Percentiles rank a stretch among this genome's conserved stretches.
Conservation (phyloP, 805 yeast genomes). For the Huiozyma sinensis region DNA sequence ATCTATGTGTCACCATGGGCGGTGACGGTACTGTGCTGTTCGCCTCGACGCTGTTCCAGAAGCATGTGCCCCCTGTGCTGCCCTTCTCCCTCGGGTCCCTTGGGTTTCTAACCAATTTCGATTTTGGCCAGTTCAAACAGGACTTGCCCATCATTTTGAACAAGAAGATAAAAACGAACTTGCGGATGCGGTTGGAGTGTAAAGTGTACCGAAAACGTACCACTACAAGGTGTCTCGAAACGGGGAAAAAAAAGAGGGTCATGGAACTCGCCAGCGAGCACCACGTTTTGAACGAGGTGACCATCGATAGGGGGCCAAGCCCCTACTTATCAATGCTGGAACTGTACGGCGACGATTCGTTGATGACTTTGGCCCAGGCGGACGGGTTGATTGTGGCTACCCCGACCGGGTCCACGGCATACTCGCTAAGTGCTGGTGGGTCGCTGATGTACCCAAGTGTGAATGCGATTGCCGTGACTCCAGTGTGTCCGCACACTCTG, state of each 20-base stretch:
- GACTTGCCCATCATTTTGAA: slow-evolving; percentile 48
- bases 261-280: slow-evolving; percentile 37
- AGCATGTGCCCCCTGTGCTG: slow-evolving; percentile 80
- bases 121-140: slow-evolving; percentile 57
- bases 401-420: slow-evolving; percentile 94
- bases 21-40: slow-evolving; percentile 94
- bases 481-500: slow-evolving; percentile 89
- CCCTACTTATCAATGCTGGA: slow-evolving; percentile 85
- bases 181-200: slow-evolving; percentile 81
- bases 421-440: slow-evolving; percentile 89
- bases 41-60: slow-evolving; percentile 75
- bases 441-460: slow-evolving; percentile 88
- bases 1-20: slow-evolving; percentile 77
- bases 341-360: slow-evolving; percentile 73
- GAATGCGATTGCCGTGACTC: slow-evolving; percentile 85
- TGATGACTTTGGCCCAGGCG: slow-evolving; percentile 82
- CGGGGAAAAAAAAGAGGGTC: slow-evolving; percentile 33
- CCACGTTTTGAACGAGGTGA: slow-evolving; percentile 79
- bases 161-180: slow-evolving; percentile 62
- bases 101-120: slow-evolving; percentile 82
- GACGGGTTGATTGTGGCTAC: slow-evolving; percentile 88
- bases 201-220: slow-evolving; percentile 42
- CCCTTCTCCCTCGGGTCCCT: slow-evolving; percentile 81
- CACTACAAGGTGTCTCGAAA: slow-evolving; percentile 29
- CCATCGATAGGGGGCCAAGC: slow-evolving; percentile 86